Conservation (phyloP, 139 green algal genomes). For the Mesotaenium endlicherianum region DNA sequence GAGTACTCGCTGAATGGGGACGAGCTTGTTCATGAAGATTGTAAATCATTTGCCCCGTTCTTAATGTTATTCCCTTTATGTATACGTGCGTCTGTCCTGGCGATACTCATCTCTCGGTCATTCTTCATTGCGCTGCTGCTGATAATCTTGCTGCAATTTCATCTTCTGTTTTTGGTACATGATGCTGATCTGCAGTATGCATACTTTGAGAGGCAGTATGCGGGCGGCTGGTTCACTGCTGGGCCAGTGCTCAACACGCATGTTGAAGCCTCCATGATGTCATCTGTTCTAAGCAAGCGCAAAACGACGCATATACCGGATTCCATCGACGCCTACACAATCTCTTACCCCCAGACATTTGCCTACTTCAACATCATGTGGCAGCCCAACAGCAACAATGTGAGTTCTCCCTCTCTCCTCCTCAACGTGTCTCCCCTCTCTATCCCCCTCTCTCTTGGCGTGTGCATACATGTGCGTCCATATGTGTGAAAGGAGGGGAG, state of each 20-base stretch:
- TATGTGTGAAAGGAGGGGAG: background rate
- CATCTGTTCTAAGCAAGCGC: background rate
- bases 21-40: too few relatives aligned
- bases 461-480: background rate
- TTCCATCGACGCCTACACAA: conserved; percentile 2
- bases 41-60: too few relatives aligned
- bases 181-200: background rate
- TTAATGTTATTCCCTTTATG: too few relatives aligned
- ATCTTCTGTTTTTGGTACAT: background rate
- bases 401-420: background rate
- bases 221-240: conserved; percentile 16
- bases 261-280: background rate
- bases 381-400: background rate
- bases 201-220: conserved; percentile 9
- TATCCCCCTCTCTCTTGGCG: background rate
- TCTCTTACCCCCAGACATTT: background rate
- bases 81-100: too few relatives aligned
- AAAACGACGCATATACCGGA: background rate
- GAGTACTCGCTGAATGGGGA: too few relatives aligned
- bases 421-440: background rate
- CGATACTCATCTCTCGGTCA: too few relatives aligned
- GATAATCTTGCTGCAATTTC: conserved; percentile 1
- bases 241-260: background rate
- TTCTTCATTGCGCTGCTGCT: too few relatives aligned
- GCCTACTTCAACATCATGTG: conserved; percentile 20